These are phyloP conservation scores for Sordariomycetes sp. DNA, from an alignment of 2,329 filamentous ascomycete species.

Conservation along the genomic window DNA sequence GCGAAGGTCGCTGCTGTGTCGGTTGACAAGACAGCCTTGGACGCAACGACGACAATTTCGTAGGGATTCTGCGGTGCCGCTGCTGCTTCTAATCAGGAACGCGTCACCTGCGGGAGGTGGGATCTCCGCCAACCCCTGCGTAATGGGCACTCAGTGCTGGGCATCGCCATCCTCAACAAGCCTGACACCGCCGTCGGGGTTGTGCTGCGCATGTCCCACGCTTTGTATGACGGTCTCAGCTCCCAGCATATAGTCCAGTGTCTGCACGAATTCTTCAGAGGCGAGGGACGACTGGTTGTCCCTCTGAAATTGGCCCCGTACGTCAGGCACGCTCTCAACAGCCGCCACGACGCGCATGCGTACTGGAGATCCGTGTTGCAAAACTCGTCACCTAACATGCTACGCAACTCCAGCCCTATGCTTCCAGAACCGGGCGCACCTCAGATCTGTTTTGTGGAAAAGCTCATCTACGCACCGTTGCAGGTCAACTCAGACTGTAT, in stretches of 20 bases:
- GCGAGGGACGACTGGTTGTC: constrained; percentile 4
- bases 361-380: constrained; percentile 1
- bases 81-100: too few relatives aligned
- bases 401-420: not conserved
- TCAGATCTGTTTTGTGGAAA: not conserved
- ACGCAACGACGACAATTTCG: too few relatives aligned
- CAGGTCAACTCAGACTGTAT: constrained; percentile 2
- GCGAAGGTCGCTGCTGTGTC: too few relatives aligned
- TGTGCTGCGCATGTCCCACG: constrained; percentile 9
- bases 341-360: not conserved
- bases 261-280: constrained; percentile 9
- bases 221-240: constrained; percentile 13
- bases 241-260: constrained; percentile 7
- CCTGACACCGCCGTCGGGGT: constrained; percentile 5
- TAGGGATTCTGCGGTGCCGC: too few relatives aligned
- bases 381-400: constrained; percentile 4
- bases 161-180: constrained; percentile 7
- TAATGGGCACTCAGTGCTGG: constrained; percentile 3
- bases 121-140: constrained; percentile 2
- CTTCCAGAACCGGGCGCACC: not conserved
- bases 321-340: constrained; percentile 6
- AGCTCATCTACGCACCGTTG: constrained; percentile 1
- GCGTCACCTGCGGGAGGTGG: too few relatives aligned
- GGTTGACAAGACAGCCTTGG: too few relatives aligned
- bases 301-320: constrained; percentile 8